phyloP scores from a whole-genome alignment of 208 protist genomes.

The Trypanosoma rangeli region DNA sequence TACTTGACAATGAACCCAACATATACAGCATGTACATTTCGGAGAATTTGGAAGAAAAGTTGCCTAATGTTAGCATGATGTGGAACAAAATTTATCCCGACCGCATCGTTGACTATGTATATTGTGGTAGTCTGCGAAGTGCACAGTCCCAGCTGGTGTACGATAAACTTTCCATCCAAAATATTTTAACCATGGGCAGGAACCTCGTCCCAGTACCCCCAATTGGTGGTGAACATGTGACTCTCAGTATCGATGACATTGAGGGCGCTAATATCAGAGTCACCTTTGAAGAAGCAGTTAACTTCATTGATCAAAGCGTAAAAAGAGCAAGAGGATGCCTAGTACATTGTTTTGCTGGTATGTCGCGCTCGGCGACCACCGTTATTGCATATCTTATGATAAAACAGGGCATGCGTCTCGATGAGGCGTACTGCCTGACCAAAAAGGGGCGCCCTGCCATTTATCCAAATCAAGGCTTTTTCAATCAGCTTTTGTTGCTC shows the following conservation, averaged over 20 bases:
- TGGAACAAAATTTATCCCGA: conserved; percentile 94
- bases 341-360: conserved; percentile 90
- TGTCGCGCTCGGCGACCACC: conserved; percentile 87
- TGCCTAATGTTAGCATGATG: conserved; percentile 74
- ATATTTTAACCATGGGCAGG: conserved; percentile 82
- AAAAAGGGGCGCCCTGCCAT: conserved; percentile 79
- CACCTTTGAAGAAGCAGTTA: conserved; percentile 74
- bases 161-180: conserved; percentile 74
- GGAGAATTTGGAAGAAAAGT: conserved; percentile 44
- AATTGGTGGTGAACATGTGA: conserved; percentile 62
- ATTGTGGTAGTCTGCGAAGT: conserved; percentile 81
- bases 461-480: conserved; percentile 82
- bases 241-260: conserved; percentile 86
- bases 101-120: conserved; percentile 76
- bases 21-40: conserved; percentile 65
- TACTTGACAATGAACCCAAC: conserved; percentile 84
- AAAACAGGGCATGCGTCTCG: conserved; percentile 78
- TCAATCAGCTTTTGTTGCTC: conserved; percentile 72
- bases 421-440: conserved; percentile 77
- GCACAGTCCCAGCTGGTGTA: conserved; percentile 89
- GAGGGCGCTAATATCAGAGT: conserved; percentile 70
- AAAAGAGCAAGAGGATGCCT: conserved; percentile 54
- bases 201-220: conserved; percentile 66
- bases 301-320: conserved; percentile 83
- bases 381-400: conserved; percentile 91